A percentile compares a stretch with the other conserved stretches of the same genome.
These are phyloP conservation scores for Trichaptum fuscoviolaceum DNA, from an alignment of 768 basidiomycete genomes.

Conservation along the genomic window DNA sequence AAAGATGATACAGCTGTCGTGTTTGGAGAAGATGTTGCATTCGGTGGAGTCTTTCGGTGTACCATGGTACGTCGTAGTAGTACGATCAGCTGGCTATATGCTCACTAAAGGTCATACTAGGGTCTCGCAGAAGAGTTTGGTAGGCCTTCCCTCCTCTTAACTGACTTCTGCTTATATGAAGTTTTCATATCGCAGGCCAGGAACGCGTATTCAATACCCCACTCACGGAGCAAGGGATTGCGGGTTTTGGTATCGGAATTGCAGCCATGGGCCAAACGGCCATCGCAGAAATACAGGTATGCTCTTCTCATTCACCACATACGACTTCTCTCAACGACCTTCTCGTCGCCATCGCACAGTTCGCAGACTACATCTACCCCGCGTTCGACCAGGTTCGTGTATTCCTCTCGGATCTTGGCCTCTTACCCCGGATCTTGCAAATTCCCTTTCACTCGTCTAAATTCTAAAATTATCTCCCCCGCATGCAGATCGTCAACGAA, in stretches of 20 bases:
- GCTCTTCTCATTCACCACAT: neutral
- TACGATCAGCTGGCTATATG: neutral
- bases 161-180: neutral
- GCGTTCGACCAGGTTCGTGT: constrained; percentile 85
- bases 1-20: constrained; percentile 87
- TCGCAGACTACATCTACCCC: constrained; percentile 87
- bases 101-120: constrained; percentile 31
- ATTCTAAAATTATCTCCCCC: neutral
- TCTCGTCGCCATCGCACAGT: constrained; percentile 36
- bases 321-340: neutral
- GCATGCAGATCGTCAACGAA: constrained; percentile 78
- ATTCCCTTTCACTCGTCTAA: neutral
- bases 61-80: constrained; percentile 56
- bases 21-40: constrained; percentile 89
- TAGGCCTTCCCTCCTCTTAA: constrained; percentile 27
- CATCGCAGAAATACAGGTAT: constrained; percentile 74
- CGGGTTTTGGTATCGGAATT: constrained; percentile 89
- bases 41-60: constrained; percentile 92
- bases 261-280: constrained; percentile 93
- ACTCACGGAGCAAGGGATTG: constrained; percentile 88
- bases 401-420: constrained; percentile 2
- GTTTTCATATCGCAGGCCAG: constrained; percentile 45
- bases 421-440: constrained; percentile 1
- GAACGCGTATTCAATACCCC: constrained; percentile 97
- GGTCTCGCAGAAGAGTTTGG: constrained; percentile 93